A percentile compares a stretch with the other conserved stretches of the same genome.
phyloP scores from a whole-genome alignment of 2,329 filamentous ascomycete species.

The Colletotrichum sidae region DNA sequence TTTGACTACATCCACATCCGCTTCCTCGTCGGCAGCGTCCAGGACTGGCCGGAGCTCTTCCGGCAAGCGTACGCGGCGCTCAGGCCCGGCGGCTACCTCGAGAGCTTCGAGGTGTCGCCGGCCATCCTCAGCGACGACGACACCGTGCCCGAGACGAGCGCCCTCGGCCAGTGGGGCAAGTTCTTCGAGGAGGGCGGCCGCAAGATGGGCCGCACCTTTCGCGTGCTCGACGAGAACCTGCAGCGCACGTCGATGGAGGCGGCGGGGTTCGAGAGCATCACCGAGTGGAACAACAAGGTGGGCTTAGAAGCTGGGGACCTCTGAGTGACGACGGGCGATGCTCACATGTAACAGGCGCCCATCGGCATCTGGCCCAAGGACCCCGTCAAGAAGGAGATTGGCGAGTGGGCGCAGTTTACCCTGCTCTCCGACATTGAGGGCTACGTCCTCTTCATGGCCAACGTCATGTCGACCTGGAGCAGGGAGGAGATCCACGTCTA shows the following conservation, averaged over 20 bases:
- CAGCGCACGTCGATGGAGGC: slow-evolving; percentile 46
- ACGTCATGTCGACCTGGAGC: slow-evolving; percentile 50
- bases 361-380: slow-evolving; percentile 56
- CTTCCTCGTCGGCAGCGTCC: slow-evolving; percentile 63
- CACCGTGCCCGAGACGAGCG: slow-evolving; percentile 43
- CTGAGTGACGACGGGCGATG: not conserved
- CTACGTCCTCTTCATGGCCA: slow-evolving; percentile 47
- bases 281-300: slow-evolving; percentile 39
- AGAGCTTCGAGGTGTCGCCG: slow-evolving; percentile 51
- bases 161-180: slow-evolving; percentile 48
- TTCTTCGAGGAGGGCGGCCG: slow-evolving; percentile 48
- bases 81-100: slow-evolving; percentile 58
- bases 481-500: slow-evolving; percentile 48
- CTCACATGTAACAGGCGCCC: slow-evolving; percentile 38
- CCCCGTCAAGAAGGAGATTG: slow-evolving; percentile 49
- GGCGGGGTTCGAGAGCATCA: slow-evolving; percentile 43
- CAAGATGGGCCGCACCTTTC: slow-evolving; percentile 47
- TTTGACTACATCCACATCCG: slow-evolving; percentile 71
- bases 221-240: slow-evolving; percentile 45
- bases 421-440: slow-evolving; percentile 49
- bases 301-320: slow-evolving; percentile 7
- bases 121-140: slow-evolving; percentile 45
- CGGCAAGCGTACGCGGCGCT: slow-evolving; percentile 60
- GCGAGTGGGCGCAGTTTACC: slow-evolving; percentile 46
- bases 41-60: slow-evolving; percentile 64